A percentile compares a stretch with the other conserved stretches of the same genome.
These are phyloP conservation scores for Fagopyrum tataricum DNA, from an alignment of 148 eudicot genomes.

Conservation along the genomic window DNA sequence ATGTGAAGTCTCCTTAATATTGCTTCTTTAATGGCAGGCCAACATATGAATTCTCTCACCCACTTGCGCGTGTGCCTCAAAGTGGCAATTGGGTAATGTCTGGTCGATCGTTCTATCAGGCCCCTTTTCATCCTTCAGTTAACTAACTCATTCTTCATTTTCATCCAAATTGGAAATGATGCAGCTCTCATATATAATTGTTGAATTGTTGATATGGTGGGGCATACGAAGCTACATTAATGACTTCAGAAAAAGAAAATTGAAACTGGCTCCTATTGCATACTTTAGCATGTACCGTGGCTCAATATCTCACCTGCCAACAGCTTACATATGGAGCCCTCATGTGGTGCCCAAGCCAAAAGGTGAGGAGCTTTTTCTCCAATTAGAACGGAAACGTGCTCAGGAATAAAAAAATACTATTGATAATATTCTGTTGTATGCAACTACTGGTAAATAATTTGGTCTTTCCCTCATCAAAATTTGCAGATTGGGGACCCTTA, in stretches of 20 bases:
- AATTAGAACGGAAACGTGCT: background rate
- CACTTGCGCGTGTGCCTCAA: slow-evolving; percentile 79
- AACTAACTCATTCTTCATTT: slow-evolving; percentile 3
- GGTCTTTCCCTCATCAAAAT: background rate
- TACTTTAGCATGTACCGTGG: slow-evolving; percentile 80
- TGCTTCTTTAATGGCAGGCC: slow-evolving; percentile 49
- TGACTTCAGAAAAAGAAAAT: slow-evolving; percentile 58
- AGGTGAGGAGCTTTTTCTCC: slow-evolving; percentile 36
- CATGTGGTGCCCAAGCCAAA: slow-evolving; percentile 83
- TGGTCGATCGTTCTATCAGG: background rate
- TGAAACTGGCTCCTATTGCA: slow-evolving; percentile 84
- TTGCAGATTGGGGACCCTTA: slow-evolving; percentile 86
- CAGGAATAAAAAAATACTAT: background rate
- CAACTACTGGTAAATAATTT: background rate
- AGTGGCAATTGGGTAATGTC: slow-evolving; percentile 75
- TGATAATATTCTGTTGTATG: background rate
- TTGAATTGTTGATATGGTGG: slow-evolving; percentile 92
- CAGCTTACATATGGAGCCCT: slow-evolving; percentile 96
- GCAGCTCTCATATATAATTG: slow-evolving; percentile 84
- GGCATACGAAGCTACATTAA: slow-evolving; percentile 69
- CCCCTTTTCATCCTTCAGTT: slow-evolving; percentile 3
- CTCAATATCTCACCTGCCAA: slow-evolving; percentile 79
- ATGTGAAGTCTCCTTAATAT: slow-evolving; percentile 2
- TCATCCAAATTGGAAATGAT: slow-evolving; percentile 15
- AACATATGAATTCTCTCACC: slow-evolving; percentile 84